Conservation (phyloP, 2,329 filamentous ascomycete genomes). For the Chrysoporthe puriensis region DNA sequence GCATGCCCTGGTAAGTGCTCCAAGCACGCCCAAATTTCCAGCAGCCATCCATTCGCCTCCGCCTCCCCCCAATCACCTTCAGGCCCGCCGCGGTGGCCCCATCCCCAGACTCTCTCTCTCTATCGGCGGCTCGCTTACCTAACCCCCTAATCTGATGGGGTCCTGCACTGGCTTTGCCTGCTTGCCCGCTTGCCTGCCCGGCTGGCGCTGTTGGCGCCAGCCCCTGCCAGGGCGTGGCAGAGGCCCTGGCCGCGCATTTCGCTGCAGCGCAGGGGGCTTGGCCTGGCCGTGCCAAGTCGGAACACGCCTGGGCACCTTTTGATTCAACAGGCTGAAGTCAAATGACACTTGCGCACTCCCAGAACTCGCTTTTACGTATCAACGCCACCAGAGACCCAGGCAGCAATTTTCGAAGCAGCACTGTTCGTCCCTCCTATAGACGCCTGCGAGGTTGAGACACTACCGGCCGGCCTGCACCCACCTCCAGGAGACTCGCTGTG, state of each 20-base stretch:
- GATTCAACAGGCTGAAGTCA: conserved; percentile 4
- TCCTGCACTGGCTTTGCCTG: not conserved
- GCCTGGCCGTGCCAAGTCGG: not conserved
- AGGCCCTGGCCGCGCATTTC: not conserved
- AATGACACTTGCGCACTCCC: not conserved
- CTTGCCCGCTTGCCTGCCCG: not conserved
- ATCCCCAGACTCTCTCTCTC: not conserved
- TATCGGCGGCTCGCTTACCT: conserved; percentile 3
- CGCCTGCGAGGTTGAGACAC: not conserved
- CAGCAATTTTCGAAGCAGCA: not conserved
- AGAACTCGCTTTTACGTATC: not conserved
- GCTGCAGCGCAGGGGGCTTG: not conserved
- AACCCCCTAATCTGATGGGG: not conserved
- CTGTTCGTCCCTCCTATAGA: not conserved
- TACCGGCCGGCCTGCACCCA: not conserved
- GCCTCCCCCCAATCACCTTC: not conserved
- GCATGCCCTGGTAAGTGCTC: not conserved
- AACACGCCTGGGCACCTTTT: not conserved
- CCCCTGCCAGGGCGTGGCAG: no score
- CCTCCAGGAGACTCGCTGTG: not conserved
- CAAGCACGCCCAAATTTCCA: not conserved
- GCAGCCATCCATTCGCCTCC: conserved; percentile 5
- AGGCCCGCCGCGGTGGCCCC: not conserved
- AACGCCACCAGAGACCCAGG: not conserved
- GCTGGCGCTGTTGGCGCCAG: not conserved